These are phyloP conservation scores for Lasiodiplodia gonubiensis DNA, from an alignment of 2,329 filamentous ascomycete genomes.

Conservation along the genomic window DNA sequence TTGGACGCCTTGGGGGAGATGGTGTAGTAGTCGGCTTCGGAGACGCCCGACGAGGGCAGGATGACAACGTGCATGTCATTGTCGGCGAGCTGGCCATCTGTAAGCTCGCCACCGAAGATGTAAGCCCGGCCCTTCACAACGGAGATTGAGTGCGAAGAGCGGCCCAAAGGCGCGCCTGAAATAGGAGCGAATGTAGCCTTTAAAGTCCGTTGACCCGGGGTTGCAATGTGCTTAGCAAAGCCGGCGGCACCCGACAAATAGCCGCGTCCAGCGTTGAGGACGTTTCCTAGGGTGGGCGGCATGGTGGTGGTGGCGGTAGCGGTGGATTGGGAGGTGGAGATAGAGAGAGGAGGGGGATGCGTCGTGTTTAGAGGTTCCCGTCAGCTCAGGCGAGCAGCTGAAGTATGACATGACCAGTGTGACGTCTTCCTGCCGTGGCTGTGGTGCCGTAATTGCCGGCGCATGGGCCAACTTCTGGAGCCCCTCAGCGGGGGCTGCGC, in stretches of 20 bases:
- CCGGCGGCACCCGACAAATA: slow-evolving; percentile 49
- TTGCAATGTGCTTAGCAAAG: slow-evolving; percentile 27
- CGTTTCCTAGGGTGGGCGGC: slow-evolving; percentile 42
- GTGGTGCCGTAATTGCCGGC: neutral
- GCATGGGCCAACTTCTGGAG: no score
- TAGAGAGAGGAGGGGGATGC: neutral
- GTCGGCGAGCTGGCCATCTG: slow-evolving; percentile 50
- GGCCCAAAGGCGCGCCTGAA: slow-evolving; percentile 50
- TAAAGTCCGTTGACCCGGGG: slow-evolving; percentile 49
- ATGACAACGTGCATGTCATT: slow-evolving; percentile 61
- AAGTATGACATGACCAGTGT: neutral
- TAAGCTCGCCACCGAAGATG: slow-evolving; percentile 59
- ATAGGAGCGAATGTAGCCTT: slow-evolving; percentile 58
- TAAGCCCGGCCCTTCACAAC: slow-evolving; percentile 61
- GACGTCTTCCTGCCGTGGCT: neutral
- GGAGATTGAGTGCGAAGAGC: slow-evolving; percentile 59
- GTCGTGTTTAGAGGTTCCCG: neutral
- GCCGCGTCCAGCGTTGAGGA: slow-evolving; percentile 44
- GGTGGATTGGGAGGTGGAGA: neutral
- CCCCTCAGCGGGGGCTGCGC: no score
- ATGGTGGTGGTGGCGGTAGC: slow-evolving; percentile 8
- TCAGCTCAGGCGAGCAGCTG: slow-evolving; percentile 6
- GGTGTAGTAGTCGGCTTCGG: slow-evolving; percentile 49
- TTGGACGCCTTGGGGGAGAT: slow-evolving; percentile 45
- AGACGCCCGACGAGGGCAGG: slow-evolving; percentile 53